Percentiles rank a stretch among this genome's conserved stretches.
phyloP scores from a whole-genome alignment of 768 basidiomycete genomes.

The Russula sp. region DNA sequence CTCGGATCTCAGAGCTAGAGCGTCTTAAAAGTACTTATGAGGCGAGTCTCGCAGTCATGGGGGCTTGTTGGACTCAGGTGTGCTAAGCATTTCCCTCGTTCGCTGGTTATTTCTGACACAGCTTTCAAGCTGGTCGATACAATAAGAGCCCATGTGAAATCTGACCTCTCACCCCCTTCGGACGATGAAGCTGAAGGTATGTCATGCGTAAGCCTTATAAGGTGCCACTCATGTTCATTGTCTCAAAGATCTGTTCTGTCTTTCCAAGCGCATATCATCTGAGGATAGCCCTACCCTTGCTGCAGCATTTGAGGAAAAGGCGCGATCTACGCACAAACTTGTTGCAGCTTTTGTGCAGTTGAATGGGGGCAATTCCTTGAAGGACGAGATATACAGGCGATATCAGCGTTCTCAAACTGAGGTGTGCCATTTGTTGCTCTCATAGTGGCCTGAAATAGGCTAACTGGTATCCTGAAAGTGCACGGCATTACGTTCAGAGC shows the following conservation, averaged over 20 bases:
- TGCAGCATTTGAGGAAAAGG: conserved; percentile 45
- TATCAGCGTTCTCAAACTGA: conserved; percentile 53
- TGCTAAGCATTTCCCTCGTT: conserved; percentile 10
- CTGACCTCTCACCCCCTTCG: conserved; percentile 41
- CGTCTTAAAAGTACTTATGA: conserved; percentile 58
- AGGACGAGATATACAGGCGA: conserved; percentile 36
- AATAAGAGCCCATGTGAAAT: conserved; percentile 49
- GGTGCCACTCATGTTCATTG: conserved; percentile 21
- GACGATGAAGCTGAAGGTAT: conserved; percentile 26
- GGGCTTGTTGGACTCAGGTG: conserved; percentile 78
- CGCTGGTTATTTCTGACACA: background rate
- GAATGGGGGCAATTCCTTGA: conserved; percentile 29
- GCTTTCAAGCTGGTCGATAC: conserved; percentile 52
- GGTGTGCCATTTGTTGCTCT: conserved; percentile 34
- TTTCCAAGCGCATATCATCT: conserved; percentile 25
- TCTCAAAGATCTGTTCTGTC: conserved; percentile 8
- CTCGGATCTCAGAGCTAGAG: conserved; percentile 57
- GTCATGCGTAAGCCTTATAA: background rate
- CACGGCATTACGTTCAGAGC: conserved; percentile 49
- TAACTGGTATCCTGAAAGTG: conserved; percentile 35
- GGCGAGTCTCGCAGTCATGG: conserved; percentile 63
- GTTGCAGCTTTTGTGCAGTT: conserved; percentile 50
- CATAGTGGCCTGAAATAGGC: background rate
- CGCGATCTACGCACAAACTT: conserved; percentile 51
- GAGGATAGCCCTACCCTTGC: conserved; percentile 24